Base-by-base conservation (phyloP, 1,139 yeast genomes). In the Lodderomyces beijingensis region DNA sequence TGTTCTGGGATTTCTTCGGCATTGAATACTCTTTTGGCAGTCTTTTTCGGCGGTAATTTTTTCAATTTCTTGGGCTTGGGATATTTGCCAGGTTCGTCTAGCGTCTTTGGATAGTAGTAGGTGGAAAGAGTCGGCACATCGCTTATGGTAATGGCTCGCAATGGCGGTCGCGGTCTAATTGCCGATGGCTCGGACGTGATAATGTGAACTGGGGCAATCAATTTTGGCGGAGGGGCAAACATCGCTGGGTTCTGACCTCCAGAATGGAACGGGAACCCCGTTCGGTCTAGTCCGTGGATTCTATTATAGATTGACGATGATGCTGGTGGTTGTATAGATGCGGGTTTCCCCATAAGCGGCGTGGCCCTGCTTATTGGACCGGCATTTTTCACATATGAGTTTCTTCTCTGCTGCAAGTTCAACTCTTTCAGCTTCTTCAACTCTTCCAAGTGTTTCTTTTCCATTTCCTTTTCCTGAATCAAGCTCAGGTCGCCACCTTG, bases 1-100 rank as follows among this genome's bases (percentile, higher is more conserved):
- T 83, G 87, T 38, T 77, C 85, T 0, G 97, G 97, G 26, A 89
- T 87, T 47, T 89, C 96, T 28, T 81, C 87, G 26, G 76, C 49
- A 2, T 77, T 59, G 46, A 79, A 81, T 3, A 78, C 73, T 42
- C 72, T 77, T 49, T 79, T 80, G 6, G 78, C 68, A 14, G 70
- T 70, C 45, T 70, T 56, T 34, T 55, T 58, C 2, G 40, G 36
- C n/a, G 22, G 10, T n/a, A 40, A 29, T 4, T 57, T 62, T 23
- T 47, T 53, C 26, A 53, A 52, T 18, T 56, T 49, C 25, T 51
- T 74, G 5, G 77, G 74, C 50, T 76, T 79, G 21, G 77, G 76
- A 18, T 62, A 59, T 31, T 63, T 49, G 5, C 58, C 47, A 4
- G 60, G 59, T 23, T 51, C 56, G 17, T 60, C 66, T 29, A 51